Conservation (phyloP, 2,329 filamentous ascomycete genomes). For the Juglanconis oblonga region DNA sequence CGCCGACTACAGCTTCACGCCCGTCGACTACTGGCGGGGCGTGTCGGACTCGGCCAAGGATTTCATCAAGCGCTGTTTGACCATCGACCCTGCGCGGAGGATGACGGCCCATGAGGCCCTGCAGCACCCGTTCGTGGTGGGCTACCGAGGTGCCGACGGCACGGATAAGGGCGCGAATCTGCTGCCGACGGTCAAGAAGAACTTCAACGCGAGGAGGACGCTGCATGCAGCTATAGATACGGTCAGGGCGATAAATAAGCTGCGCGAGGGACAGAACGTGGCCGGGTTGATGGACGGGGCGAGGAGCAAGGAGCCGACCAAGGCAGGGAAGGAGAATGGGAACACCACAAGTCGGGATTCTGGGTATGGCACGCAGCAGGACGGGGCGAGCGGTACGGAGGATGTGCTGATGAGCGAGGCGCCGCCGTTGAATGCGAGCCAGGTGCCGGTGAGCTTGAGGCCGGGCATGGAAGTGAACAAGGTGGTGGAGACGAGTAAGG, state of each 20-base stretch:
- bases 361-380: constrained; percentile 44
- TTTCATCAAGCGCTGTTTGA: constrained; percentile 89
- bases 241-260: constrained; percentile 68
- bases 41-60: constrained; percentile 83
- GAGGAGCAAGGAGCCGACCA: constrained; percentile 47
- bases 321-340: constrained; percentile 39
- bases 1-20: constrained; percentile 94
- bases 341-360: constrained; percentile 42
- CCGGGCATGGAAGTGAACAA: constrained; percentile 54
- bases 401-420: constrained; percentile 51
- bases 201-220: constrained; percentile 68
- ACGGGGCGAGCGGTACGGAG: constrained; percentile 27
- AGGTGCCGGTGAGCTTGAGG: constrained; percentile 50
- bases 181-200: constrained; percentile 68
- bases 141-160: constrained; percentile 41
- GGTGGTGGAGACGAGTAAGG: constrained; percentile 62
- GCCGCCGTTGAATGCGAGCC: constrained; percentile 21
- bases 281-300: constrained; percentile 59
- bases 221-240: constrained; percentile 70
- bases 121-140: constrained; percentile 63
- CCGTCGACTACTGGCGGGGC: constrained; percentile 92
- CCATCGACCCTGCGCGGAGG: constrained; percentile 79
- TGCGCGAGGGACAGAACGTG: constrained; percentile 57
- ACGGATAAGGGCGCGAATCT: constrained; percentile 56
- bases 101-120: constrained; percentile 86